Conservation (phyloP, 164 flowering plant genomes). For the Paratinospora sagittata region DNA sequence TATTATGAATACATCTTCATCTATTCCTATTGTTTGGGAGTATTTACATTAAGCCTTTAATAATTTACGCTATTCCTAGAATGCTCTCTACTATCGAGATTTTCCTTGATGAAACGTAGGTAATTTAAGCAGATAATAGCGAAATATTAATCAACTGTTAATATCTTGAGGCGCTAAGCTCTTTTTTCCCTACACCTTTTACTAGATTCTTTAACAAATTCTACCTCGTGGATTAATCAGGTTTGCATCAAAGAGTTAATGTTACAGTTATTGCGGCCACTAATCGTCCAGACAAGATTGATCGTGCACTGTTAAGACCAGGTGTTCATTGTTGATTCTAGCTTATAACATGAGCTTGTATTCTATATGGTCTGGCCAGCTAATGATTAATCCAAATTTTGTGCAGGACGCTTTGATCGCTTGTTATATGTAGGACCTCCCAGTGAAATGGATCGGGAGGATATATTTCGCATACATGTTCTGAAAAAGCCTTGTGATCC, state of each 20-base stretch:
- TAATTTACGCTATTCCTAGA: neutral
- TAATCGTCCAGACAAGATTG: constrained; percentile 95
- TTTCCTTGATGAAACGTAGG: neutral
- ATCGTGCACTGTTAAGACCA: constrained; percentile 87
- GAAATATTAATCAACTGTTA: neutral
- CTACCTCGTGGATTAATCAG: constrained; percentile 27
- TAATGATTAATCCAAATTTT: constrained; percentile 9
- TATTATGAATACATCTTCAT: neutral
- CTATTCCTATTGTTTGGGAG: neutral
- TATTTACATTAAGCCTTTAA: neutral
- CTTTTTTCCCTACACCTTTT: neutral
- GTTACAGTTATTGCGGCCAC: constrained; percentile 98
- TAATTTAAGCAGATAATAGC: neutral
- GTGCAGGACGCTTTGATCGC: constrained; percentile 92
- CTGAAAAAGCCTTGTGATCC: constrained; percentile 54
- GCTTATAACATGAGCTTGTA: constrained; percentile 6
- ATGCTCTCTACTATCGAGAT: neutral
- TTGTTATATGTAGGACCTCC: constrained; percentile 92
- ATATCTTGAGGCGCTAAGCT: neutral
- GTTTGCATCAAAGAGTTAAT: constrained; percentile 78
- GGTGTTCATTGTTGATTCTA: constrained; percentile 31
- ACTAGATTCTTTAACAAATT: neutral
- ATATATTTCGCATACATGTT: constrained; percentile 74
- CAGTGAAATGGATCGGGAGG: constrained; percentile 55
- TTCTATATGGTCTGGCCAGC: neutral